Base-by-base conservation (phyloP, 768 basidiomycete genomes). In the Suillus tomentosus region DNA sequence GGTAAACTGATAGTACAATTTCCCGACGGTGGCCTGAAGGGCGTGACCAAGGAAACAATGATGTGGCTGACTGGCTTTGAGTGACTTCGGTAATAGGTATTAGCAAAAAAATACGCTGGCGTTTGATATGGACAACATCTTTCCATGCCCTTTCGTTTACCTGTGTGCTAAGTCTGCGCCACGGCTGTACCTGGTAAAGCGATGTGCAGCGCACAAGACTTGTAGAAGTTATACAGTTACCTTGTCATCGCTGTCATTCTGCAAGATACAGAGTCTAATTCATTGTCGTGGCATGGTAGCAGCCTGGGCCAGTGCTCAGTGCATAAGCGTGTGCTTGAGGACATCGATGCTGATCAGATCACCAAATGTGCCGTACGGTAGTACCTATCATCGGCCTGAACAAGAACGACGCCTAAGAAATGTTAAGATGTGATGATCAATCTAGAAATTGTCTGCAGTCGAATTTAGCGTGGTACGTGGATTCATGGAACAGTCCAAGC, bases 231-330 rank as follows among this genome's bases (percentile, higher is more conserved):
- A 31, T 31, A 31, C 31, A 31, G 31, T 31, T 31, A 31, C 42
- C 59, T 70, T 70, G 64, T 67, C 68, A 19, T 62, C 62, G 15
- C 36, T 15, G 56, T 56, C 57, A 4, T 56, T 66, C 60, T 69
- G 69, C 62, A 69, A 53, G 27, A 70, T 64, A 39, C 69, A 69
- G 19, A 67, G 61, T 37, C 63, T 15, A 50, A 36, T n/a, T 51
- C 53, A 4, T 56, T 36, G 15, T 57, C n/a, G 31, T 31, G 31
- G 31, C 1, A 64, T 17, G 3, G 68, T 50, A n/a, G 56, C 31
- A 31, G 31, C 31, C 31, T 31, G 31, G 31, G 31, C 5, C 31
- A 31, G 31, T 31, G 5, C 31, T 31, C 59, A 36, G 34, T 51
- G 57, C 64, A 69, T 6, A 31, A 31, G 31, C 8, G 50, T 53